Evolutionary conservation across 1,139 yeast genomes (phyloP), one percentile per base, ranked within the genome.

Genomic region (Suhomyces choctaworum): DNA sequence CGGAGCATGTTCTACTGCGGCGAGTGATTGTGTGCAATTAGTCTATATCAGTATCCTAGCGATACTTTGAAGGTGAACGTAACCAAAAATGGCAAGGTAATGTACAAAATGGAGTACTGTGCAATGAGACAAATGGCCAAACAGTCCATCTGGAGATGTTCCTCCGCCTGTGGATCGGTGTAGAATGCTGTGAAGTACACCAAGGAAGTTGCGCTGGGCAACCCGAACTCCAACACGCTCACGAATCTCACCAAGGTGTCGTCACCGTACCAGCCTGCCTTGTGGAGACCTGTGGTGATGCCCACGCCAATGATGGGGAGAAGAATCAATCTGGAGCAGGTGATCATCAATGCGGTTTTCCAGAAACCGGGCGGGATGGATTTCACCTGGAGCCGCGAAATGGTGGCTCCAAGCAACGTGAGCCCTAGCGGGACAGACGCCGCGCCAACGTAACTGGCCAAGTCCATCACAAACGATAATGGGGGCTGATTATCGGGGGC

Each of bases 381-480:
- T 11, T 69, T 71, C 17, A 88, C 63, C 42, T 75, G 67, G 33
- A 90, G 68, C 31, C 96, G 65, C 0, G 95, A 82, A 29, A 90
- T 76, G 4, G 96, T 87, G 9, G 94, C 95, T 3, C 97, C 97
- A 23, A 90, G 60, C 40, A 90, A 56, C 32, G 86, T 56, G 40
- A 90, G 68, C 2, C 97, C 97, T 42, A 87, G 64, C 1, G 97
- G 97, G 21, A 90, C 97, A 21, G 88, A 79, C 0, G 96, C 96
- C 2, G 80, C 80, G 1, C 96, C 96, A 3, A 90, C 66, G 55
- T 90, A 90, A 12, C 77, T 56, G 1, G 92, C 70, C 44, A 80
- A 78, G 54, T 90, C 96, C 76, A 90, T 82, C 8, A 89, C 41
- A 48, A 90, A 90, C 17, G 89, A 85, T 30, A 90, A 66, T 1